Conservation (phyloP, 1,139 yeast species). For the Geotrichum citri-aurantii region DNA sequence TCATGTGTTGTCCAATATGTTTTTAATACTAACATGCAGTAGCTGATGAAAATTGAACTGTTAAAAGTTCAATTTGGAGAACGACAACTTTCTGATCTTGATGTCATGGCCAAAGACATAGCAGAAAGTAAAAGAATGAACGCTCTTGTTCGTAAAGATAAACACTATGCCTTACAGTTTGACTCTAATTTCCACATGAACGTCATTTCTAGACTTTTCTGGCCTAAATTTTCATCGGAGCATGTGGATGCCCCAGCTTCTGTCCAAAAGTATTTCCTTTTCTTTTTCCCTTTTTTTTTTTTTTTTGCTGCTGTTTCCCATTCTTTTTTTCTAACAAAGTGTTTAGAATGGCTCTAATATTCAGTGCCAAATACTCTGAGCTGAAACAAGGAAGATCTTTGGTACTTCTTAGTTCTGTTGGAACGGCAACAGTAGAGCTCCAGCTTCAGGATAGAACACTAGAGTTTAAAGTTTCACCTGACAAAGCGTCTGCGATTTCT, state of each 20-base stretch:
- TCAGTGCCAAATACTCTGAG: conserved; percentile 43
- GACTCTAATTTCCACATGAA: conserved; percentile 29
- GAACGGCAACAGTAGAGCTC: conserved; percentile 56
- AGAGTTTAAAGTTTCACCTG: conserved; percentile 54
- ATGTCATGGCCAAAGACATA: conserved; percentile 81
- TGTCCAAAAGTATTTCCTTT: conserved; percentile 29
- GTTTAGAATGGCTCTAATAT: conserved; percentile 40
- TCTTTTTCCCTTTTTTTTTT: conserved; percentile 16
- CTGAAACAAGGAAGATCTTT: conserved; percentile 54
- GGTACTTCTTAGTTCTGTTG: conserved; percentile 53
- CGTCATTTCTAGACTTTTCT: conserved; percentile 39
- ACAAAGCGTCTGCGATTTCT: conserved; percentile 59
- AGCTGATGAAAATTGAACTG: conserved; percentile 42
- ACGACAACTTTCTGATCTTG: conserved; percentile 57
- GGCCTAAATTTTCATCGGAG: conserved; percentile 48
- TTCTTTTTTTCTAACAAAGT: conserved; percentile 46
- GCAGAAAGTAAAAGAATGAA: conserved; percentile 31
- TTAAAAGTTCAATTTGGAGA: conserved; percentile 65
- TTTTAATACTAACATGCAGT: conserved; percentile 14
- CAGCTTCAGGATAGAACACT: conserved; percentile 44
- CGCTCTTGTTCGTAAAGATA: conserved; percentile 26
- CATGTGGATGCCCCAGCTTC: conserved; percentile 45
- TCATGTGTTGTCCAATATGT: background rate
- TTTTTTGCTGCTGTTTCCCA: too few relatives aligned
- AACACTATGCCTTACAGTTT: background rate